Base-by-base conservation (phyloP, 176 grass and related monocot genomes). In the Oryza meridionalis region DNA sequence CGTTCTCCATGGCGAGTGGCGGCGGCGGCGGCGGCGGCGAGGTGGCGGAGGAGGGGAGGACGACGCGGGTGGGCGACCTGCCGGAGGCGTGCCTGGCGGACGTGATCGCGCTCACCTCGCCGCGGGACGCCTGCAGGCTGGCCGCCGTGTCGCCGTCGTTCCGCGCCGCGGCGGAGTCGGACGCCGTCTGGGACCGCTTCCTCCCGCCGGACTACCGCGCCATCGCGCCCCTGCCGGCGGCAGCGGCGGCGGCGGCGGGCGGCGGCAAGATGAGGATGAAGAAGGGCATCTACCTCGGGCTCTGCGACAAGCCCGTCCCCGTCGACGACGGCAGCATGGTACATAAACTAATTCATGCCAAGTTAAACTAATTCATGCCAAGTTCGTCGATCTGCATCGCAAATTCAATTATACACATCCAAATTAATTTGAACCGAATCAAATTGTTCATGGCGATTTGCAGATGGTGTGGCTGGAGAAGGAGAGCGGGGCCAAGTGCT, bases 61-160 rank as follows among this genome's bases (percentile, higher is more conserved):
- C 29, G 29, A 85, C 72, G 63, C 72, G 43, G 37, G 15, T 75
- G 22, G 65, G 44, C 2, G 81, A 69, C 47, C 85, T 91, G 10
- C 90, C 90, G 32, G 83, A 83, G 83, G 70, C 4, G 16, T 88
- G 86, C 75, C 44, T 92, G 86, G 78, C 83, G 47, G 79, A 80
- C n/a, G 86, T 69, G 8, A 77, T 92, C 40, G 80, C 90, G 69
- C 76, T 83, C 15, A 92, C 90, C 43, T 76, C 86, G 15, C 86
- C 86, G 42, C 86, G 78, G 46, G 78, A 88, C 73, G 78, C 90
- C 2, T 65, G 49, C 68, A 31, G 79, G 69, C 69, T 29, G 63
- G 79, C 90, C 15, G 74, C 87, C 24, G 86, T 92, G 0, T 88
- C 86, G 4, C 75, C 83, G 22, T 42, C 69, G 64, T 89, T 87